Evolutionary conservation across 2,329 filamentous ascomycete genomes (phyloP).

Genomic region (Cladosporium sp.): DNA sequence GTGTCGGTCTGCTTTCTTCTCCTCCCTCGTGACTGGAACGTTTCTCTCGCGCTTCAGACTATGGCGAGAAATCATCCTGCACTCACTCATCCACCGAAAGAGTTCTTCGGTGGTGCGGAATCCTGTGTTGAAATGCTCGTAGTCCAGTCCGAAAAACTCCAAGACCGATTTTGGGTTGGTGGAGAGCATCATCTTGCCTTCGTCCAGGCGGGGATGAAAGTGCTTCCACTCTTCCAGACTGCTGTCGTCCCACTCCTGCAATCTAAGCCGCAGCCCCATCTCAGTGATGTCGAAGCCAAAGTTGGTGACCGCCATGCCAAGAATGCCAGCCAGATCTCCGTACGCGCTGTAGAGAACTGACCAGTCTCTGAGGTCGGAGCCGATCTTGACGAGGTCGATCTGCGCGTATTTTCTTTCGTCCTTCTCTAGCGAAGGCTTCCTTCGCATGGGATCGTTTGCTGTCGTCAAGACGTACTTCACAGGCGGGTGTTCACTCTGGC

Average conservation of each 20-base stretch:
- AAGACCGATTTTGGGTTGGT: slow-evolving; percentile 57
- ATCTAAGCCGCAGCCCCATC: slow-evolving; percentile 62
- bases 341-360: slow-evolving; percentile 67
- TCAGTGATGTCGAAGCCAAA: slow-evolving; percentile 68
- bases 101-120: slow-evolving; percentile 59
- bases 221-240: slow-evolving; percentile 46
- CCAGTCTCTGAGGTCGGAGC: slow-evolving; percentile 56
- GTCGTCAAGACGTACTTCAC: slow-evolving; percentile 23
- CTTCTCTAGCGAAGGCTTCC: not conserved
- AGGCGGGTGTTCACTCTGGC: not conserved
- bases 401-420: slow-evolving; percentile 53
- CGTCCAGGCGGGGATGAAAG: slow-evolving; percentile 28
- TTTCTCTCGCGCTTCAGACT: slow-evolving; percentile 30
- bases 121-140: slow-evolving; percentile 51
- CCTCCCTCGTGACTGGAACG: slow-evolving; percentile 23
- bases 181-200: slow-evolving; percentile 61
- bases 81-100: slow-evolving; percentile 61
- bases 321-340: slow-evolving; percentile 68
- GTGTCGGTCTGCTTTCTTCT: slow-evolving; percentile 54
- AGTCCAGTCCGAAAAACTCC: slow-evolving; percentile 62
- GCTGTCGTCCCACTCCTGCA: slow-evolving; percentile 64
- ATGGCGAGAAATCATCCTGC: slow-evolving; percentile 58
- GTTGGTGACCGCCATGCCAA: slow-evolving; percentile 64
- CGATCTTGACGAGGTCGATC: slow-evolving; percentile 64
- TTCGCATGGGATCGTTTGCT: slow-evolving; percentile 5